phyloP scores from a whole-genome alignment of 1,284 basidiomycete genomes.

The Ustilago bromivora region DNA sequence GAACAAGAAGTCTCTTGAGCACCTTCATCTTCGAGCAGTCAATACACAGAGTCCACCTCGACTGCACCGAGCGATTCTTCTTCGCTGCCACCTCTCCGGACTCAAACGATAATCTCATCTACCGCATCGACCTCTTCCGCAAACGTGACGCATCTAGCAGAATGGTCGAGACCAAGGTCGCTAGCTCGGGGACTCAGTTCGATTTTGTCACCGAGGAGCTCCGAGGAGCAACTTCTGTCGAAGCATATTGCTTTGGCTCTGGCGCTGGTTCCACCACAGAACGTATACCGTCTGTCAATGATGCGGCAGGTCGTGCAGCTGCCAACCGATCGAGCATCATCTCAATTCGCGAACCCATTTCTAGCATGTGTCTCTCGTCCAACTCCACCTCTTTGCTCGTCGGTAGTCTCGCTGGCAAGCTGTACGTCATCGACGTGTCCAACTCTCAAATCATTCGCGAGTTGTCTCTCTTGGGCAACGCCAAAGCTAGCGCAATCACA shows the following conservation, averaged over 20 bases:
- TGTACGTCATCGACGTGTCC: conserved; percentile 85
- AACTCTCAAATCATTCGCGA: conserved; percentile 89
- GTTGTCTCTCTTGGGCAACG: conserved; percentile 71
- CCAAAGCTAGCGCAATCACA: conserved; percentile 36
- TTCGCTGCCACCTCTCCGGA: conserved; percentile 76
- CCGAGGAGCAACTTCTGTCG: conserved; percentile 25
- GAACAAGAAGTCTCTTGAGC: conserved; percentile 80
- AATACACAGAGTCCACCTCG: conserved; percentile 80
- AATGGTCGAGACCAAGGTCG: conserved; percentile 28
- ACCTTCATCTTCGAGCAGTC: conserved; percentile 83
- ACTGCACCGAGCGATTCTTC: conserved; percentile 85
- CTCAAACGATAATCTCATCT: conserved; percentile 75
- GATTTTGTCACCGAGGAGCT: conserved; percentile 44
- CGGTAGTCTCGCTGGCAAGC: conserved; percentile 72
- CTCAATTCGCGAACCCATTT: conserved; percentile 71
- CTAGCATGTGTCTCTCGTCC: conserved; percentile 80
- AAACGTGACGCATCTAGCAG: conserved; percentile 52
- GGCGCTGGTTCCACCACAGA: conserved; percentile 24
- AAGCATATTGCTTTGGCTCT: conserved; percentile 35
- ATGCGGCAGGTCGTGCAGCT: conserved; percentile 17
- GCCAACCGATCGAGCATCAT: conserved; percentile 40
- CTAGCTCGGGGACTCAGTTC: conserved; percentile 25
- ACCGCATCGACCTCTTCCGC: conserved; percentile 84
- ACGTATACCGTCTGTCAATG: conserved; percentile 20
- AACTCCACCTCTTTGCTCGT: conserved; percentile 75